Base-by-base conservation (phyloP, 164 flowering plant species). In the Echeveria elegans region DNA sequence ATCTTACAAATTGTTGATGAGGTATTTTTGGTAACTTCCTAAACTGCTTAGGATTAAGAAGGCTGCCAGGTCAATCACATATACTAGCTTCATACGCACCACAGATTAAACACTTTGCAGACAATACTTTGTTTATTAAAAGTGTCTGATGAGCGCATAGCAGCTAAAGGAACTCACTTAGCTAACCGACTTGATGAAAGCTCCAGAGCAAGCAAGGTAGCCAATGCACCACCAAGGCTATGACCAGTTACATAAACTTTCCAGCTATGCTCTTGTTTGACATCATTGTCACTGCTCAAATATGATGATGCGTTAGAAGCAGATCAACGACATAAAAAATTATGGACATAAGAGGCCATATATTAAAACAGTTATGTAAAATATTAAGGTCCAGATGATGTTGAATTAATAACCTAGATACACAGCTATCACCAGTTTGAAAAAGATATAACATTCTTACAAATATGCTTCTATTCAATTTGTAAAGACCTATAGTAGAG, bases 211-310 rank as follows among this genome's bases (percentile, higher is more conserved):
- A 91, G 92, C 47, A 94, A 86, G 65, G 99, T 94, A 63, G 99
- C 95, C 48, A 94, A 74, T 63, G 99, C 97, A 74, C 98, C 98
- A 70, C 98, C 98, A 74, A 94, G 80, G 72, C 99, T 94, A 74
- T 91, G 99, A 67, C 99, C 99, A 70, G 99, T 94, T 66, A 84
- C 87, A 74, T 85, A 94, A 37, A 91, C 82, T 71, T 89, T 89
- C 99, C 99, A 94, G 69, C 77, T 81, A n/a, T 74, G 61, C n/a
- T 48, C 68, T 34, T 69, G 73, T 63, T 82, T 83, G 60, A 63
- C 66, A 68, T 18, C 70, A 71, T 83, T 88, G 73, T 85, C 91
- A 56, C 97, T 94, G 92, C 63, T 65, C 69, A 60, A 56, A 52
- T 52, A 32, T 34, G 53, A 4, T 26, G 0, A 56, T 15, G 32